Evolutionary conservation across 768 basidiomycete species (phyloP).

Genomic region (Russula olivacea): DNA sequence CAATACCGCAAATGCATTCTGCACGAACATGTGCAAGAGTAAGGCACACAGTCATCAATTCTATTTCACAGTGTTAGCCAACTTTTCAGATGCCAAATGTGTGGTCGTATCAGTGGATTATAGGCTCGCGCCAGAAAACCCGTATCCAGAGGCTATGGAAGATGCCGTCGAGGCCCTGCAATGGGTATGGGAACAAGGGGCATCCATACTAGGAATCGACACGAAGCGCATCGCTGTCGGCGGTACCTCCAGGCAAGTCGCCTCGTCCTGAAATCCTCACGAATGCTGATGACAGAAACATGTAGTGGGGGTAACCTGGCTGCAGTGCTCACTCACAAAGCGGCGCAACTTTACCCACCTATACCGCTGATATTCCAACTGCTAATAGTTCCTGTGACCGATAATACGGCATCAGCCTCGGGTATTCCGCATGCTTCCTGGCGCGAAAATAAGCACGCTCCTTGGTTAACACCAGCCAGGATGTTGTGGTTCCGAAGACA

Average conservation of each 20-base stretch:
- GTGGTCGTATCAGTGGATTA: constrained; percentile 66
- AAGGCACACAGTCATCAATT: constrained; percentile 16
- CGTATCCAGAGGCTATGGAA: constrained; percentile 65
- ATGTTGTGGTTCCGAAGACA: constrained; percentile 72
- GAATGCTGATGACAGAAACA: constrained; percentile 1
- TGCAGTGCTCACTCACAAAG: constrained; percentile 58
- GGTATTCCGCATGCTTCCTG: constrained; percentile 42
- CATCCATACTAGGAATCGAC: constrained; percentile 43
- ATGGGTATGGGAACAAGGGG: constrained; percentile 52
- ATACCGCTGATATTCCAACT: constrained; percentile 56
- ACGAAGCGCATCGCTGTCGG: constrained; percentile 57
- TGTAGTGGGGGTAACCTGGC: constrained; percentile 66
- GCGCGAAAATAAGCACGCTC: constrained; percentile 50
- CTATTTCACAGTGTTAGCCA: background rate
- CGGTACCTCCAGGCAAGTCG: constrained; percentile 58
- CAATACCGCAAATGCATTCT: constrained; percentile 52
- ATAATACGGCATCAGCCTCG: constrained; percentile 54
- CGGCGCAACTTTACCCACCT: constrained; percentile 41
- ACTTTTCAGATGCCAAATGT: constrained; percentile 46
- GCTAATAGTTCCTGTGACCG: constrained; percentile 64
- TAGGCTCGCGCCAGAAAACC: constrained; percentile 63
- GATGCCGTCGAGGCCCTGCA: constrained; percentile 62
- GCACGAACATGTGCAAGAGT: constrained; percentile 56
- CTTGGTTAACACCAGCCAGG: constrained; percentile 53
- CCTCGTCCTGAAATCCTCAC: background rate